phyloP scores from a whole-genome alignment of 345 rosid species.

The Litchi chinensis region DNA sequence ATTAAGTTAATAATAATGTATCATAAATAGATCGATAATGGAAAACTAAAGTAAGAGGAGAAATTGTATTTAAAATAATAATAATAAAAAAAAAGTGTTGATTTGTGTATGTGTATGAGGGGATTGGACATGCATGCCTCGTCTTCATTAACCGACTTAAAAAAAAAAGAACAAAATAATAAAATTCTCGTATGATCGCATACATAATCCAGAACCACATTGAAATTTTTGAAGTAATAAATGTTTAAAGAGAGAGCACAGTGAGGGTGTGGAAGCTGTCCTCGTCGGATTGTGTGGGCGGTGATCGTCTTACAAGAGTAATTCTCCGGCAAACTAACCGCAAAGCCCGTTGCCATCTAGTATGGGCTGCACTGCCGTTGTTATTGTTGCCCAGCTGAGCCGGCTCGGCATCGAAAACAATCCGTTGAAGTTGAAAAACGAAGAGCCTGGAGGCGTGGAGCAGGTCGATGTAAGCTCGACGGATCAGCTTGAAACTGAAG shows the following conservation, averaged over 20 bases:
- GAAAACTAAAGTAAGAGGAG: too few species aligned
- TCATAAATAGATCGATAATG: too few species aligned
- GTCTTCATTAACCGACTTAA: neutral
- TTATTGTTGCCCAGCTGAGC: neutral
- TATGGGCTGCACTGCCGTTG: neutral
- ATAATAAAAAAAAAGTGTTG: too few species aligned
- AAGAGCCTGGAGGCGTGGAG: conserved; percentile 35
- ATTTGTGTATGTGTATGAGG: too few species aligned
- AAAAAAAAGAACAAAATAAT: too few species aligned
- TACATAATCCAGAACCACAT: neutral
- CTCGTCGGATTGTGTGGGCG: conserved; percentile 19
- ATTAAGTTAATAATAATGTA: too few species aligned
- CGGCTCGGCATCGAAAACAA: conserved; percentile 24
- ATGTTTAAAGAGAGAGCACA: conserved; percentile 30
- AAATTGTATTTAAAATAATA: too few species aligned
- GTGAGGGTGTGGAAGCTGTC: conserved; percentile 40
- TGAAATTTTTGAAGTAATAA: neutral
- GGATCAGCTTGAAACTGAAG: conserved; percentile 19
- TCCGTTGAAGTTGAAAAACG: conserved; percentile 35
- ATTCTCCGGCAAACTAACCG: conserved; percentile 31
- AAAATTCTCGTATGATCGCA: too few species aligned
- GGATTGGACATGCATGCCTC: neutral
- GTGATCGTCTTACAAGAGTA: conserved; percentile 21
- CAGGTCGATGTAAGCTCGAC: conserved; percentile 12
- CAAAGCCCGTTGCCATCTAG: conserved; percentile 30